phyloP scores from a whole-genome alignment of 768 basidiomycete genomes.

The Kwoniella sp. region DNA sequence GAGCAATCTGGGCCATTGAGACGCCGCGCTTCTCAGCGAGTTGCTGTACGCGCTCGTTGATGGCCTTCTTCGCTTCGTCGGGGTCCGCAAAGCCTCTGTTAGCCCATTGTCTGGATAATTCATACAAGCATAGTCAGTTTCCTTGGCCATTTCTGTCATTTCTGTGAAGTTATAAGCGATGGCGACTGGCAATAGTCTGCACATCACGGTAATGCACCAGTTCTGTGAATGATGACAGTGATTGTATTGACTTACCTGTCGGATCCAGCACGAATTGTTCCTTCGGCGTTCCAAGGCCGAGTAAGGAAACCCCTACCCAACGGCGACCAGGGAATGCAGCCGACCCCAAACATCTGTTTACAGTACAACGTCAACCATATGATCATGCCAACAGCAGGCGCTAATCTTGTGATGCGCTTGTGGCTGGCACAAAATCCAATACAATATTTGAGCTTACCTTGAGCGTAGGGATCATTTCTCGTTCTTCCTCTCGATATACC shows the following conservation, averaged over 20 bases:
- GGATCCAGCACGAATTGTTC: constrained; percentile 5
- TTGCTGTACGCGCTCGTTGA: constrained; percentile 58
- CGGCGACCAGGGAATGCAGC: constrained; percentile 64
- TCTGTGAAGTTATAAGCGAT: too few species aligned
- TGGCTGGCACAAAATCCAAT: too few species aligned
- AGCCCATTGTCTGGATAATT: background rate
- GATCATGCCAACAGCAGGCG: background rate
- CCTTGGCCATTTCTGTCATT: too few species aligned
- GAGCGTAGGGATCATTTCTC: constrained; percentile 53
- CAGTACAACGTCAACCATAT: background rate
- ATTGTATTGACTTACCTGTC: constrained; percentile 18
- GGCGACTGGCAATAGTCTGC: too few species aligned
- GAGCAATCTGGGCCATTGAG: constrained; percentile 60
- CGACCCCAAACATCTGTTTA: constrained; percentile 60
- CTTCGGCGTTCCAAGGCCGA: constrained; percentile 25
- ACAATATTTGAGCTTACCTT: constrained; percentile 20
- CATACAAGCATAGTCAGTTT: background rate
- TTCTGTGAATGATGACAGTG: too few species aligned
- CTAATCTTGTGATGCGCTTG: too few species aligned
- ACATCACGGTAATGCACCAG: too few species aligned
- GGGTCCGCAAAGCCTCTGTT: constrained; percentile 20
- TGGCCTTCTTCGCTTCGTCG: constrained; percentile 52
- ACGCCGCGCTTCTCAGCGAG: constrained; percentile 58
- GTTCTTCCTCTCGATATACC: constrained; percentile 62
- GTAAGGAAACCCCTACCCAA: constrained; percentile 50